These are phyloP conservation scores for Candida ortonii DNA, from an alignment of 805 yeast species.

Conservation along the genomic window DNA sequence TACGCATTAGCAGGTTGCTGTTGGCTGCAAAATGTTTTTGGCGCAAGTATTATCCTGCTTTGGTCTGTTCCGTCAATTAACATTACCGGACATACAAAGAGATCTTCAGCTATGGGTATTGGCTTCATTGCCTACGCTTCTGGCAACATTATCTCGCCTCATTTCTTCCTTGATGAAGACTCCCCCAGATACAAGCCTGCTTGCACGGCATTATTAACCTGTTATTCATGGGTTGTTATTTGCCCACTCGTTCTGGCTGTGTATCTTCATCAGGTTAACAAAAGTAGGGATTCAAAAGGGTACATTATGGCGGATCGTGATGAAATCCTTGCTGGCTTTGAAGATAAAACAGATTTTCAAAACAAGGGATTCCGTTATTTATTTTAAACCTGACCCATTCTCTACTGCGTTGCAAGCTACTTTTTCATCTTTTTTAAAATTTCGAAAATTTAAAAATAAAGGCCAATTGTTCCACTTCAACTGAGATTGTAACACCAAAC, in stretches of 20 bases:
- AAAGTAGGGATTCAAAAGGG: constrained; percentile 35
- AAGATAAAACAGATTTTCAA: constrained; percentile 31
- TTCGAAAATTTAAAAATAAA: too few species aligned
- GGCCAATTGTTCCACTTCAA: too few species aligned
- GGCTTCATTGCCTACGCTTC: constrained; percentile 45
- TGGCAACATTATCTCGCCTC: constrained; percentile 54
- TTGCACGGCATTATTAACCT: constrained; percentile 24
- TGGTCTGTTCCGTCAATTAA: constrained; percentile 27
- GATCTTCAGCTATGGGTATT: constrained; percentile 42
- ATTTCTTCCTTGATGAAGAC: constrained; percentile 40
- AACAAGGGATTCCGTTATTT: constrained; percentile 29
- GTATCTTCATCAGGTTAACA: constrained; percentile 36
- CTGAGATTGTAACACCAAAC: too few species aligned
- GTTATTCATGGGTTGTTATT: constrained; percentile 6
- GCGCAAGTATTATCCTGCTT: constrained; percentile 9
- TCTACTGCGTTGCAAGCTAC: too few species aligned
- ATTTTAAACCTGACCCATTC: too few species aligned
- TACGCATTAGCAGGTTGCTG: constrained; percentile 13
- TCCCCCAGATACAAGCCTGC: constrained; percentile 45
- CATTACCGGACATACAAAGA: constrained; percentile 53
- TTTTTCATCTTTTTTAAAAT: too few species aligned
- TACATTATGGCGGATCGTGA: constrained; percentile 29
- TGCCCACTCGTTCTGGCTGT: constrained; percentile 14
- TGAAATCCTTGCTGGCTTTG: constrained; percentile 30
- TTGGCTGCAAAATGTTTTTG: constrained; percentile 29